These are phyloP conservation scores for Colletotrichum euphorbiae DNA, from an alignment of 2,329 filamentous ascomycete species.

Conservation along the genomic window DNA sequence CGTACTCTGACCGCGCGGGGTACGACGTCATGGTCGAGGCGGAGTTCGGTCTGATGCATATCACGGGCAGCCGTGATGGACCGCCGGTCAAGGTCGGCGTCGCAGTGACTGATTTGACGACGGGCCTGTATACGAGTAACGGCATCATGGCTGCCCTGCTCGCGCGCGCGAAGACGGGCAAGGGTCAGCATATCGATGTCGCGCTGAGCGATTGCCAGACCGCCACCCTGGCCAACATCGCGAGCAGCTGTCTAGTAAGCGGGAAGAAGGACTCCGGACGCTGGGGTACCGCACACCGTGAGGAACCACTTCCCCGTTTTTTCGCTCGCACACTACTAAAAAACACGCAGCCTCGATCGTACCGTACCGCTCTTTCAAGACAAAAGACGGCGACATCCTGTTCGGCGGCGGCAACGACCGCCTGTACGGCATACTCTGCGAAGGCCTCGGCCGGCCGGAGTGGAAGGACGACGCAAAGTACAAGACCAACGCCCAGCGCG, in stretches of 20 bases:
- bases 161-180: conserved; percentile 77
- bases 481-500: conserved; percentile 70
- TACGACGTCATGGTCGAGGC: conserved; percentile 99
- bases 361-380: conserved; percentile 88
- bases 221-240: conserved; percentile 94
- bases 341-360: conserved; percentile 84
- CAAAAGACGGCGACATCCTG: conserved; percentile 76
- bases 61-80: conserved; percentile 88
- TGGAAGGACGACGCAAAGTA: conserved; percentile 72
- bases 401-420: conserved; percentile 80
- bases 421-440: conserved; percentile 74
- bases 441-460: conserved; percentile 67
- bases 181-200: conserved; percentile 92
- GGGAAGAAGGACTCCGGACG: conserved; percentile 88
- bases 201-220: conserved; percentile 94
- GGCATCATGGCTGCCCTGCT: conserved; percentile 94
- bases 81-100: conserved; percentile 97
- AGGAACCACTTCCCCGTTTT: conserved; percentile 44
- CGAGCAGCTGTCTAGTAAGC: conserved; percentile 89
- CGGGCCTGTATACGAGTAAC: conserved; percentile 94
- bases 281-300: conserved; percentile 97
- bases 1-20: conserved; percentile 86
- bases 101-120: conserved; percentile 95
- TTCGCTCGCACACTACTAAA: too few relatives aligned
- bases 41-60: conserved; percentile 98